Conservation (phyloP, 805 yeast genomes). For the Dipodascopsis uninucleata region DNA sequence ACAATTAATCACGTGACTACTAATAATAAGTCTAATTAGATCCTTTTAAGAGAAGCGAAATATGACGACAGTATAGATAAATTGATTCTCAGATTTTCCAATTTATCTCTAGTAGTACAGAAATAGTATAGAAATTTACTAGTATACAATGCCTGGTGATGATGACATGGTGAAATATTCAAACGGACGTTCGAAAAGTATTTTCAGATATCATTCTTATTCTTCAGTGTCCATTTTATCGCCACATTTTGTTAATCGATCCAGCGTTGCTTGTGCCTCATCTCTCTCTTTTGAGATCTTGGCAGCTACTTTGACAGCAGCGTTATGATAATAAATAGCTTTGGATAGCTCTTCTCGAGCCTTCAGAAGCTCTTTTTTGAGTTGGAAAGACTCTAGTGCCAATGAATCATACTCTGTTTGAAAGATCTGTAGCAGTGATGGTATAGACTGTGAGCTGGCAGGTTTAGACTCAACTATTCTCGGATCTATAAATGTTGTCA, state of each 20-base stretch:
- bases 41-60: too few species aligned
- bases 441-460: constrained; percentile 62
- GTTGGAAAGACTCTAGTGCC: constrained; percentile 73
- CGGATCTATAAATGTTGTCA: constrained; percentile 17
- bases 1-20: too few species aligned
- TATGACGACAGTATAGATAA: too few species aligned
- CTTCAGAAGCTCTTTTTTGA: constrained; percentile 64
- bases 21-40: too few species aligned
- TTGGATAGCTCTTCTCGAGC: constrained; percentile 69
- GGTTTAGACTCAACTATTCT: constrained; percentile 41
- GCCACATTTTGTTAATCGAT: constrained; percentile 1
- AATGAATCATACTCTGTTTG: constrained; percentile 89
- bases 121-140: too few species aligned
- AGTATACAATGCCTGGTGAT: too few species aligned
- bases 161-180: too few species aligned
- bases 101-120: too few species aligned
- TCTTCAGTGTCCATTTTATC: too few species aligned
- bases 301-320: constrained; percentile 83
- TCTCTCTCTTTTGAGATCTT: constrained; percentile 68
- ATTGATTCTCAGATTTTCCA: too few species aligned
- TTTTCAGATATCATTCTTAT: too few species aligned
- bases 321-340: constrained; percentile 79
- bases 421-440: constrained; percentile 65
- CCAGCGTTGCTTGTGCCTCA: constrained; percentile 58
- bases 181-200: too few species aligned